phyloP scores from a whole-genome alignment of 2,329 filamentous ascomycete species.

The Cladosporium sp. region DNA sequence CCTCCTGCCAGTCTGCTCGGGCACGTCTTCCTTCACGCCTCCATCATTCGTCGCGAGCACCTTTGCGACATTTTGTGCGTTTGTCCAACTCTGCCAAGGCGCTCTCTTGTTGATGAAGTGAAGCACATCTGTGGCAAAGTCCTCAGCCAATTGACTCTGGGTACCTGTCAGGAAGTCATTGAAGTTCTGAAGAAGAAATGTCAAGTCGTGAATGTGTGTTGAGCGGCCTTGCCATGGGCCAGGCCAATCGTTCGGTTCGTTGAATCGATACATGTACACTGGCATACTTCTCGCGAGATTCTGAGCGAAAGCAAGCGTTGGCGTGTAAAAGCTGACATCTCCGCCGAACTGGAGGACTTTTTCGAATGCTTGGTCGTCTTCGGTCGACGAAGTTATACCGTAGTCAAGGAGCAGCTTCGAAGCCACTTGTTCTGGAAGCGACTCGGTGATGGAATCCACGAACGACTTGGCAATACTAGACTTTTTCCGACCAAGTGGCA shows the following conservation, averaged over 20 bases:
- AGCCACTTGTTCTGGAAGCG: slow-evolving; percentile 25
- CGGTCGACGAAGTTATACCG: slow-evolving; percentile 31
- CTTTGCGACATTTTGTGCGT: slow-evolving; percentile 23
- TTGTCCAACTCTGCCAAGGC: slow-evolving; percentile 32
- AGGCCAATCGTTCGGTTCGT: slow-evolving; percentile 46
- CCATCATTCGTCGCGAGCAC: slow-evolving; percentile 11
- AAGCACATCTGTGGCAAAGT: slow-evolving; percentile 37
- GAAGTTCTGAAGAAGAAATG: slow-evolving; percentile 46
- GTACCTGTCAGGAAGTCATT: slow-evolving; percentile 34
- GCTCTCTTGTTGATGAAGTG: slow-evolving; percentile 36
- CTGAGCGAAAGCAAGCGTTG: slow-evolving; percentile 39
- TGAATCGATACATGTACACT: slow-evolving; percentile 43
- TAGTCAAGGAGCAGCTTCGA: slow-evolving; percentile 37
- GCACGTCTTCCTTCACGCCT: slow-evolving; percentile 16
- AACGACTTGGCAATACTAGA: slow-evolving; percentile 34
- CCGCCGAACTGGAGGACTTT: slow-evolving; percentile 41
- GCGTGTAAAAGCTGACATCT: slow-evolving; percentile 46
- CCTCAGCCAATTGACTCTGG: slow-evolving; percentile 30
- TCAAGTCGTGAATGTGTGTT: slow-evolving; percentile 44
- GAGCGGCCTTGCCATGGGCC: slow-evolving; percentile 38
- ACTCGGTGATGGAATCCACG: slow-evolving; percentile 30
- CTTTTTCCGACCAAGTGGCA: slow-evolving; percentile 18
- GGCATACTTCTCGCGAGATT: slow-evolving; percentile 11
- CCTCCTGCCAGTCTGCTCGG: slow-evolving; percentile 16
- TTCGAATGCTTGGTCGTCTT: slow-evolving; percentile 38